Base-by-base conservation (phyloP, 1,284 basidiomycete species). In the Moniliophthora roreri region DNA sequence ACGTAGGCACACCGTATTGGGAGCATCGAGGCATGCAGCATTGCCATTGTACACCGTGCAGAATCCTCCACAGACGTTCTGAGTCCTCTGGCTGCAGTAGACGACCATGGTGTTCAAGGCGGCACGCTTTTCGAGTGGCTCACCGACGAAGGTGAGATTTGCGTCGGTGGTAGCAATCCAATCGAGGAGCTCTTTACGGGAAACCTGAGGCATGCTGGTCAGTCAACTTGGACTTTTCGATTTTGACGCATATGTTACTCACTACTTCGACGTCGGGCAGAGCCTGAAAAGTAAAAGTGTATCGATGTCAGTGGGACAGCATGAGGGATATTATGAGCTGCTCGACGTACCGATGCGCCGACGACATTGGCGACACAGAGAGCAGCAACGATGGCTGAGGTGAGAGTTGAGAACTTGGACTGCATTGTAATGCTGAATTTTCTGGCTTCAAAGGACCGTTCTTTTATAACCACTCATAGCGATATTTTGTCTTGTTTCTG, bases 1-100 rank as follows among this genome's bases (percentile, higher is more conserved):
- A 10, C 54, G 15, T 16, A 69, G 55, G 40, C 67, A 69, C 10
- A 58, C 48, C 2, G 66, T 68, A 21, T 36, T 39, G 1, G 64
- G 63, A 11, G 64, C 61, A 26, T 41, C 36, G 50, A 64, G 55
- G 53, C 66, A 67, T 0, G 21, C 45, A 10, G 57, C 49, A 13
- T 56, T 53, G 4, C 66, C 66, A 20, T 54, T 63, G 56, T 60
- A 63, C 1, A 63, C 60, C 8, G 53, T 63, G 57, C 66, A 68
- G 9, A 49, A 5, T 4, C 64, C 65, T 10, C 60, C 59, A 54
- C 66, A 68, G 44, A 62, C 45, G 24, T 52, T 50, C 7, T 36
- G 28, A 28, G 56, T 48, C 13, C 58, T 28, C 7, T 10, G 32
- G 52, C 21, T 62, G 57, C 65, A 68, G 55, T 56, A 66, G 9